Conservation (phyloP, 2,329 filamentous ascomycete species). For the Xylaria sp. region DNA sequence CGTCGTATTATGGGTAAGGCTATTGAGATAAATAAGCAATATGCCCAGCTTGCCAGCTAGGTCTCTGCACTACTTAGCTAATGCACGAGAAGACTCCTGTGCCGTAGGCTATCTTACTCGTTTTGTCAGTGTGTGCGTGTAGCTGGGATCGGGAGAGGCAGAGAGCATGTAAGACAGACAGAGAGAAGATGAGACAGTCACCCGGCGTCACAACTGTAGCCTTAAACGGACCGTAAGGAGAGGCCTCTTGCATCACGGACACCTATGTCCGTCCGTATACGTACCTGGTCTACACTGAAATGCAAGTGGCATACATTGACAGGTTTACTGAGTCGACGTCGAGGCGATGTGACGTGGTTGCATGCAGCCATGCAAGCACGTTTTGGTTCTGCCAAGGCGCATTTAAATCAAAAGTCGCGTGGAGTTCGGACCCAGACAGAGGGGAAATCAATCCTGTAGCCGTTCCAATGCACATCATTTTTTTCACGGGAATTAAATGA, state of each 20-base stretch:
- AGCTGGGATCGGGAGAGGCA: not conserved
- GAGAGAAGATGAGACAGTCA: conserved; percentile 18
- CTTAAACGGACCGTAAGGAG: not conserved
- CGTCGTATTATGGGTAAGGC: conserved; percentile 36
- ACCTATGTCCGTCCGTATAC: not conserved
- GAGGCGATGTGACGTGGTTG: conserved; percentile 20
- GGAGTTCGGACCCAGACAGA: conserved; percentile 8
- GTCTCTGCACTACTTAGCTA: conserved; percentile 19
- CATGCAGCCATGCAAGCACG: conserved; percentile 32
- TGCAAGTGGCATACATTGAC: conserved; percentile 3
- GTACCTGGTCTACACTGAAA: not conserved
- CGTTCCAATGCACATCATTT: conserved; percentile 4
- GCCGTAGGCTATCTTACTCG: not conserved
- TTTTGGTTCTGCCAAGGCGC: conserved; percentile 29
- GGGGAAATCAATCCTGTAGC: not conserved
- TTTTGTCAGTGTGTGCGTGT: not conserved
- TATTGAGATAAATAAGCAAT: conserved; percentile 37
- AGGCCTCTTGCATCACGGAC: conserved; percentile 12
- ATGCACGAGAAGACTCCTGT: not conserved
- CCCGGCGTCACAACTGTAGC: conserved; percentile 15
- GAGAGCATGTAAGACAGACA: conserved; percentile 7
- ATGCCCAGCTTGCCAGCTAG: conserved; percentile 24
- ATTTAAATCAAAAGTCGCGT: conserved; percentile 10
- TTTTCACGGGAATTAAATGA: conserved; percentile 25
- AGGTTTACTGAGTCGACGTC: conserved; percentile 8